Percentiles rank a stretch among this genome's conserved stretches.
phyloP scores from a whole-genome alignment of 352 stramenopile genomes.

The Poterioochromonas sp. region DNA sequence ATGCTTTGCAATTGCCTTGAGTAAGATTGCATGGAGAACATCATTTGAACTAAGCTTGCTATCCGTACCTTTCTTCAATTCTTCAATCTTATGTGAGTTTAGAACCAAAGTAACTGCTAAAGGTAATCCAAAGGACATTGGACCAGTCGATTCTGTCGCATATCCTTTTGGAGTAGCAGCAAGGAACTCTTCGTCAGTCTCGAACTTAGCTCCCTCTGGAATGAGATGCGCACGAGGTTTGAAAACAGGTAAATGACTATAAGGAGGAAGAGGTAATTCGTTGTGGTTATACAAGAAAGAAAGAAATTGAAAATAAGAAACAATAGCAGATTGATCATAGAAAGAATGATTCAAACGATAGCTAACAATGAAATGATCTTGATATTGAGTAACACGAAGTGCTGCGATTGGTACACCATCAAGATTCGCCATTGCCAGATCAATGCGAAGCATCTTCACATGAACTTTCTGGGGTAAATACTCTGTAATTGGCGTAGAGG shows the following conservation, averaged over 20 bases:
- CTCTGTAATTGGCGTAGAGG: not conserved
- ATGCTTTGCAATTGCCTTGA: not conserved
- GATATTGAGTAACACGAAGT: not conserved
- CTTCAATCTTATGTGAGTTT: not conserved
- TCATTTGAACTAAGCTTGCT: not conserved
- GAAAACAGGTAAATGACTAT: too few species aligned
- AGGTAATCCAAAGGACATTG: not conserved
- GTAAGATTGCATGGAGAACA: not conserved
- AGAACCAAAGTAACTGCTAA: not conserved
- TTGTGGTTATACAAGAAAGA: not conserved
- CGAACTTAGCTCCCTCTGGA: not conserved
- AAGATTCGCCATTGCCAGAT: not conserved
- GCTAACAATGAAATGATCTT: not conserved
- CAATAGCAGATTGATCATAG: not conserved
- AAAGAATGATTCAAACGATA: constrained; percentile 4
- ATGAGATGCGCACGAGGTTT: not conserved
- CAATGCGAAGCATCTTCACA: not conserved
- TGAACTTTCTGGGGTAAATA: not conserved
- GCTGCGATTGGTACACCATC: not conserved
- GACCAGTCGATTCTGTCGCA: not conserved
- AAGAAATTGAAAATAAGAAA: not conserved
- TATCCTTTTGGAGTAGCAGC: not conserved
- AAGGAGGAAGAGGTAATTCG: not conserved
- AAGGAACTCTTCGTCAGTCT: not conserved
- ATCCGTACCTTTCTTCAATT: not conserved